Evolutionary conservation across 768 basidiomycete genomes (phyloP).

Genomic region (Hebeloma cylindrosporum): DNA sequence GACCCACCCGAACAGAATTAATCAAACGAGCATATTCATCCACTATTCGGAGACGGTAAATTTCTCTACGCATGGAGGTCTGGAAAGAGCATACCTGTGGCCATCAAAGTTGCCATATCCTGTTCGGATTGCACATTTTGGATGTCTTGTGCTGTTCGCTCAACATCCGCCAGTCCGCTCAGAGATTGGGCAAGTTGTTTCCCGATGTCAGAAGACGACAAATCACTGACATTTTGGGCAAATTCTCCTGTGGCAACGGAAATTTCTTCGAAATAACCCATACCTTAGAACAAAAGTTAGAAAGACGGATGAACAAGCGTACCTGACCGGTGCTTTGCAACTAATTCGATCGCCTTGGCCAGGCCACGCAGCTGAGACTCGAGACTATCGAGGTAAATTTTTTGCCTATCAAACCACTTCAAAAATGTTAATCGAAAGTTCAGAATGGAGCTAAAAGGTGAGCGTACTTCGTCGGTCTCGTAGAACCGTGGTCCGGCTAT

Average conservation of each 20-base stretch:
- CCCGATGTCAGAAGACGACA: slow-evolving; percentile 76
- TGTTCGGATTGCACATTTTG: slow-evolving; percentile 76
- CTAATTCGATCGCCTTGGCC: slow-evolving; percentile 81
- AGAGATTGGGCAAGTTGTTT: slow-evolving; percentile 72
- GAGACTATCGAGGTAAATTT: slow-evolving; percentile 80
- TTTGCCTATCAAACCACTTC: slow-evolving; percentile 94
- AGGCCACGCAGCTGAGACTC: slow-evolving; percentile 87
- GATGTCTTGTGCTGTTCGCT: slow-evolving; percentile 70
- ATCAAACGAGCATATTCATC: slow-evolving; percentile 96
- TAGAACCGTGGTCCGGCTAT: slow-evolving; percentile 79
- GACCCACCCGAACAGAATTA: slow-evolving; percentile 76
- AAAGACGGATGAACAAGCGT: slow-evolving; percentile 12
- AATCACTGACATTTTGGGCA: slow-evolving; percentile 62
- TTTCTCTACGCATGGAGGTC: background rate
- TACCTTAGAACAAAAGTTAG: background rate
- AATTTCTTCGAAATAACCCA: slow-evolving; percentile 49
- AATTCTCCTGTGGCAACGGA: slow-evolving; percentile 77
- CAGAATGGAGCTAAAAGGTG: background rate
- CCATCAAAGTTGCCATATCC: slow-evolving; percentile 80
- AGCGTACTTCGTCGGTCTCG: slow-evolving; percentile 80
- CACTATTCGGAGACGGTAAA: slow-evolving; percentile 34
- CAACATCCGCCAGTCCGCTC: slow-evolving; percentile 69
- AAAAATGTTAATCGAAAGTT: slow-evolving; percentile 1
- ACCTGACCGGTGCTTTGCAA: slow-evolving; percentile 84
- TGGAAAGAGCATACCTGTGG: slow-evolving; percentile 51